These are phyloP conservation scores for Globisporangium abappressorium DNA, from an alignment of 352 stramenopile genomes.

Conservation along the genomic window DNA sequence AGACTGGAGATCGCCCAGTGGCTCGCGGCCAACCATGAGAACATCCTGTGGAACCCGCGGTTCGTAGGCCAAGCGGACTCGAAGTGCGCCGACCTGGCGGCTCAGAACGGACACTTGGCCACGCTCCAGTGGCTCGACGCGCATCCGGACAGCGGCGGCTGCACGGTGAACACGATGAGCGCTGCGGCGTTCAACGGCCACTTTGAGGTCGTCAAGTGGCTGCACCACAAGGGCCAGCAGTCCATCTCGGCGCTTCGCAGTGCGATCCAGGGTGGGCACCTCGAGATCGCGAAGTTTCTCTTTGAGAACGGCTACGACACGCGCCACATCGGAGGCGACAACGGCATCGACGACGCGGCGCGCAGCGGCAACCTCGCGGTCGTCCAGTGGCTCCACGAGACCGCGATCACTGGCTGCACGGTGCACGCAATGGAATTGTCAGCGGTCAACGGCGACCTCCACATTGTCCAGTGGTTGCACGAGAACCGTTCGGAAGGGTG, in stretches of 20 bases:
- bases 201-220: constrained; percentile 14
- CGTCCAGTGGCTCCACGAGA: constrained; percentile 4
- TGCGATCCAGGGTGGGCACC: constrained; percentile 3
- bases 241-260: constrained; percentile 7
- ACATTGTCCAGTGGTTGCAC: constrained; percentile 5
- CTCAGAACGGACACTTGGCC: constrained; percentile 6
- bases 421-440: constrained; percentile 10
- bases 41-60: background rate
- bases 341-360: constrained; percentile 9
- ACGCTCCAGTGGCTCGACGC: constrained; percentile 10
- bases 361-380: constrained; percentile 12
- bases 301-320: constrained; percentile 14
- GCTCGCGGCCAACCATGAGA: background rate
- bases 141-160: background rate
- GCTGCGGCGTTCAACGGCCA: constrained; percentile 3
- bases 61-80: background rate
- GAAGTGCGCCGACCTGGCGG: constrained; percentile 5
- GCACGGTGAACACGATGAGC: background rate
- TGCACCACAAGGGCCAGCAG: constrained; percentile 12
- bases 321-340: constrained; percentile 4
- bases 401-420: background rate
- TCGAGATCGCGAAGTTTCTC: constrained; percentile 15
- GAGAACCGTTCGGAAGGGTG: constrained; percentile 2
- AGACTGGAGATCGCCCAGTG: background rate
- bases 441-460: constrained; percentile 7